Percentiles rank a stretch among this genome's conserved stretches.
phyloP scores from a whole-genome alignment of 768 basidiomycete species.

The Mycena venus region DNA sequence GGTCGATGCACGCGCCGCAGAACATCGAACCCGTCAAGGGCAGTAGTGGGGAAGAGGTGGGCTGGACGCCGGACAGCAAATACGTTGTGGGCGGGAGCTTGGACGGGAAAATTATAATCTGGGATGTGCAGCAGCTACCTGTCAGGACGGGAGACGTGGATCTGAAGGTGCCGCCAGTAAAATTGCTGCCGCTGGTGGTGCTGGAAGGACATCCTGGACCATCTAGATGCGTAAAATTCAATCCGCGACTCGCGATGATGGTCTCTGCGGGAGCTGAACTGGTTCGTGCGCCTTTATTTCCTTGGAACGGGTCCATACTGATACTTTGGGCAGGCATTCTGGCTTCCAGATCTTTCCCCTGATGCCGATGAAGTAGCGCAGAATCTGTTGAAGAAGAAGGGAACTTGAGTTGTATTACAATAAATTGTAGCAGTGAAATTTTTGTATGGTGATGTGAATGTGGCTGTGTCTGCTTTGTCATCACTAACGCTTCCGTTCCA shows the following conservation, averaged over 20 bases:
- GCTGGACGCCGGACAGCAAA: constrained; percentile 95
- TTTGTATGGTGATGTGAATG: too few relatives aligned
- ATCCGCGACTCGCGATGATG: constrained; percentile 92
- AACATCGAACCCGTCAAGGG: constrained; percentile 81
- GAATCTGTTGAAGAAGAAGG: constrained; percentile 73
- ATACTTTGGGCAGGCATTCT: constrained; percentile 53
- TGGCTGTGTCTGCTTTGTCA: too few relatives aligned
- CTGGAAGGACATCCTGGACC: constrained; percentile 89
- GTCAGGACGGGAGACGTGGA: constrained; percentile 66
- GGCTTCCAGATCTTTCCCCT: constrained; percentile 68
- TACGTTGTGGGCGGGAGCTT: constrained; percentile 88
- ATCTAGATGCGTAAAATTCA: constrained; percentile 89
- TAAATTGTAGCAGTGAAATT: not conserved
- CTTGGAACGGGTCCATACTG: constrained; percentile 14
- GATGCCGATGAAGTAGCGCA: constrained; percentile 81
- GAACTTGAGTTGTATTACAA: constrained; percentile 13
- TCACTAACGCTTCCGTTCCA: too few relatives aligned
- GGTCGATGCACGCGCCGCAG: constrained; percentile 61
- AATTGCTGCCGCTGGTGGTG: constrained; percentile 55
- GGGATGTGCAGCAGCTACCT: constrained; percentile 84
- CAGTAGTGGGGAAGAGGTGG: constrained; percentile 92
- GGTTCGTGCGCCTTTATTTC: constrained; percentile 62
- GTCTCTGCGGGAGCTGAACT: constrained; percentile 86
- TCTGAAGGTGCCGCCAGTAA: constrained; percentile 63
- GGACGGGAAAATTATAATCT: constrained; percentile 87